Conservation (phyloP, 805 yeast species). For the Saccharomyces paradoxus region DNA sequence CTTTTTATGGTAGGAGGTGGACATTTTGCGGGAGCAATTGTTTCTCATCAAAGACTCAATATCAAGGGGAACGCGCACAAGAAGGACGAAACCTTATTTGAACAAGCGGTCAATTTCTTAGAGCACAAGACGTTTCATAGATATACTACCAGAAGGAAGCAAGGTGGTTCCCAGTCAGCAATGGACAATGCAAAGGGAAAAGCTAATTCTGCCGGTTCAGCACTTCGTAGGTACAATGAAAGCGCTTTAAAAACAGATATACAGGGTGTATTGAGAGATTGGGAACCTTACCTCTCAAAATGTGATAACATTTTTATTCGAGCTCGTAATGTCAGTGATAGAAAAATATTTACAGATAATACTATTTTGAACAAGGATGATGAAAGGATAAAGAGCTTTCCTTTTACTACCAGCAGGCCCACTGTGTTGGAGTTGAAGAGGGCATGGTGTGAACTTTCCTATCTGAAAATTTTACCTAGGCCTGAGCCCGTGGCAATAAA, state of each 20-base stretch:
- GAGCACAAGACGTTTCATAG: constrained; percentile 85
- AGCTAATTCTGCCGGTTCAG: constrained; percentile 93
- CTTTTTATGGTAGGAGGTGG: constrained; percentile 95
- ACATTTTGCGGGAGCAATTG: constrained; percentile 92
- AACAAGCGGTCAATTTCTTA: constrained; percentile 57
- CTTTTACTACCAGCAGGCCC: constrained; percentile 86
- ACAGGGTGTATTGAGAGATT: constrained; percentile 52
- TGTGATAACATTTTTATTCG: constrained; percentile 71
- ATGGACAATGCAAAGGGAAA: constrained; percentile 88
- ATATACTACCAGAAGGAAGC: constrained; percentile 92
- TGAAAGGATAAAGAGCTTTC: constrained; percentile 57
- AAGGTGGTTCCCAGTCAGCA: constrained; percentile 94
- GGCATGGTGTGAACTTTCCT: constrained; percentile 75
- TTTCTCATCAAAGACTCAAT: constrained; percentile 57
- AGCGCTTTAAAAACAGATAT: constrained; percentile 73
- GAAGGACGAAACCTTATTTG: constrained; percentile 41
- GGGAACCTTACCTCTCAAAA: constrained; percentile 52
- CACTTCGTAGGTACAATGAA: constrained; percentile 82
- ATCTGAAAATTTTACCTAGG: constrained; percentile 44
- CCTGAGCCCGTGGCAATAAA: constrained; percentile 41
- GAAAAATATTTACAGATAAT: constrained; percentile 56
- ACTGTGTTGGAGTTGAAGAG: constrained; percentile 70
- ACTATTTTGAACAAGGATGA: constrained; percentile 48
- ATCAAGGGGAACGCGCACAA: constrained; percentile 49
- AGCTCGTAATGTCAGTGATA: constrained; percentile 67